Base-by-base conservation (phyloP, 2,329 filamentous ascomycete genomes). In the Shiraia sp. region DNA sequence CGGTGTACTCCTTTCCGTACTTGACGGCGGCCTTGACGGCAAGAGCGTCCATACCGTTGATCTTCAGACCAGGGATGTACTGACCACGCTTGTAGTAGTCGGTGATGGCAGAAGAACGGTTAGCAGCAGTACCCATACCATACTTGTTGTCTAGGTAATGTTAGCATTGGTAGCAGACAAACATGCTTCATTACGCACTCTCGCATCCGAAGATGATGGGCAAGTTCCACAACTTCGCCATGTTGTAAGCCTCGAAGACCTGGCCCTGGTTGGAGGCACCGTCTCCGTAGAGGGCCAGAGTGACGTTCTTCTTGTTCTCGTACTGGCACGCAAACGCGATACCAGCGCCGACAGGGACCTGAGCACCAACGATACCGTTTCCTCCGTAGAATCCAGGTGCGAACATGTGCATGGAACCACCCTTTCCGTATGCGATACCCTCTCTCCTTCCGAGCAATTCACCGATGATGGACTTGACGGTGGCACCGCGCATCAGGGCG, bases 1-100 rank as follows among this genome's bases (percentile, higher is more conserved):
- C 76, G 55, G 89, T 87, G 79, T 86, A 95, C 69, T 95, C 82
- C 79, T 93, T 96, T 69, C 87, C 90, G 78, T 96, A 91, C 75
- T 92, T 80, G 65, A 96, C 90, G 54, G 93, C 93, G 38, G 92
- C 90, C 82, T 96, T 96, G 73, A 96, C 92, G 53, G 93, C 92
- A 51, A 99, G 87, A 63, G 96, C 90, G 71, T 99, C 93, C 93
- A 99, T 99, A 69, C 90, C 93, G 78, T 99, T 99, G 74, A 99
- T 90, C 83, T 99, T 99, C 65, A 99, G 84, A 78, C 93, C 93
- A 44, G 93, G 92, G 60, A 99, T 99, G 81, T 97, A 99, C 79
- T 99, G 93, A 58, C 93, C 93, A 77, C 93, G 92, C 86, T 97
- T 97, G 85, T 99, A 97, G 86, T 99, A 99, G 75, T 99, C 93